Percentiles rank a stretch among this genome's conserved stretches.
phyloP scores from a whole-genome alignment of 352 stramenopile species.

The Globisporangium iwayamae region DNA sequence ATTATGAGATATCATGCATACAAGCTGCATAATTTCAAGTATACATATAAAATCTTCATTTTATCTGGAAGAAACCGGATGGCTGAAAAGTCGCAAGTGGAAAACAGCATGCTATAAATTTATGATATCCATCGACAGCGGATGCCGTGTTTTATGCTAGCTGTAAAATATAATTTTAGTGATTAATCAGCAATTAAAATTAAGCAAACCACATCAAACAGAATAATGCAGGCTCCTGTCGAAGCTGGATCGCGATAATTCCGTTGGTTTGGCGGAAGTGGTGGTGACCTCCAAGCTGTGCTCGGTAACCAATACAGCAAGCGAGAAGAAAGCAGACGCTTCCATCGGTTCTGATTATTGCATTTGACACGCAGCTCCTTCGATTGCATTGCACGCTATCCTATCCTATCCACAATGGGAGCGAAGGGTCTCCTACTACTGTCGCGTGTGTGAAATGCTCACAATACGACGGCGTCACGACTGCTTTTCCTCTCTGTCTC shows the following conservation, averaged over 20 bases:
- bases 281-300: not conserved
- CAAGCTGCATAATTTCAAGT: too few relatives aligned
- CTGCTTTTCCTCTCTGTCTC: not conserved
- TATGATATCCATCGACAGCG: not conserved
- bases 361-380: conserved; percentile 8
- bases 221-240: not conserved
- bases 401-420: not conserved
- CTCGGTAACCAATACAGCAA: too few relatives aligned
- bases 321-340: not conserved
- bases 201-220: too few relatives aligned
- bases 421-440: not conserved
- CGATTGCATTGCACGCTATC: not conserved
- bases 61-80: not conserved
- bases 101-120: not conserved
- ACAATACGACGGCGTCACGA: not conserved
- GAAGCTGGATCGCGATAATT: not conserved
- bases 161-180: too few relatives aligned
- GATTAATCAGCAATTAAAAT: too few relatives aligned
- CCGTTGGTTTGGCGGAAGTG: not conserved
- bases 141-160: not conserved
- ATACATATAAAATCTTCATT: not conserved
- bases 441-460: not conserved
- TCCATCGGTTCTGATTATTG: not conserved
- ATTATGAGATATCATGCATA: too few relatives aligned
- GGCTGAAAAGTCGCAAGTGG: too few relatives aligned